A percentile compares a stretch with the other conserved stretches of the same genome.
Evolutionary conservation across 2,329 filamentous ascomycete genomes (phyloP).

Genomic region (Colletotrichum musae): DNA sequence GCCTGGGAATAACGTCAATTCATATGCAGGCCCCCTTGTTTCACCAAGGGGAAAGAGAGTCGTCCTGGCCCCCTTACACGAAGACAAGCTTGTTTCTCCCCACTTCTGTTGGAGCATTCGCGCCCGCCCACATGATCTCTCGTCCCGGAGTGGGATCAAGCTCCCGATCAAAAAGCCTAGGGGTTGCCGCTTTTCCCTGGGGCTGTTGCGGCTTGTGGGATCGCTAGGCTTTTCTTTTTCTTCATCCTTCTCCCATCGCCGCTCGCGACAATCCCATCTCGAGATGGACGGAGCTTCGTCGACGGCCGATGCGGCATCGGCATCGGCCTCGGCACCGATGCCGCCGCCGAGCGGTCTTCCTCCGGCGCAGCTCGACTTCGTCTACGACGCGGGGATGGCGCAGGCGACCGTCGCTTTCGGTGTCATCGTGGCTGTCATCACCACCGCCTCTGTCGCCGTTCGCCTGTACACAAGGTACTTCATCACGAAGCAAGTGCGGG

Average conservation of each 20-base stretch:
- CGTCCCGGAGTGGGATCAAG: background rate
- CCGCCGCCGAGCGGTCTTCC: background rate
- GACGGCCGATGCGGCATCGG: background rate
- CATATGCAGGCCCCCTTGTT: slow-evolving; percentile 10
- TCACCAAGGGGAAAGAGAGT: slow-evolving; percentile 1
- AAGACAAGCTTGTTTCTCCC: slow-evolving; percentile 28
- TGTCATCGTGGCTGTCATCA: slow-evolving; percentile 13
- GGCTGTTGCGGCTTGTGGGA: too few relatives aligned
- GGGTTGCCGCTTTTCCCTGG: slow-evolving; percentile 2
- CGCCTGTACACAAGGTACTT: slow-evolving; percentile 21
- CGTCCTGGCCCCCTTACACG: slow-evolving; percentile 14
- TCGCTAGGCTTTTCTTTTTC: slow-evolving; percentile 1
- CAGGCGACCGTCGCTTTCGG: slow-evolving; percentile 19
- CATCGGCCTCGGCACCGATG: background rate
- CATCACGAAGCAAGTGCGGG: slow-evolving; percentile 11
- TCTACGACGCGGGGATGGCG: slow-evolving; percentile 8
- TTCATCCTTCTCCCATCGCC: background rate
- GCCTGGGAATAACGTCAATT: too few relatives aligned
- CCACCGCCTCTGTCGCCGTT: slow-evolving; percentile 7
- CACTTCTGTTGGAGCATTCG: slow-evolving; percentile 7
- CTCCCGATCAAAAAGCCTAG: slow-evolving; percentile 9
- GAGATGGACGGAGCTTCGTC: slow-evolving; percentile 14
- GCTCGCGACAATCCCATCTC: background rate
- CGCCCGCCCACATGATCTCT: background rate
- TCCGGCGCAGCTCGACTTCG: slow-evolving; percentile 8